Percentiles rank a stretch among this genome's conserved stretches.
Evolutionary conservation across 169 alveolate species (phyloP).

Genomic region (Babesia microti): DNA sequence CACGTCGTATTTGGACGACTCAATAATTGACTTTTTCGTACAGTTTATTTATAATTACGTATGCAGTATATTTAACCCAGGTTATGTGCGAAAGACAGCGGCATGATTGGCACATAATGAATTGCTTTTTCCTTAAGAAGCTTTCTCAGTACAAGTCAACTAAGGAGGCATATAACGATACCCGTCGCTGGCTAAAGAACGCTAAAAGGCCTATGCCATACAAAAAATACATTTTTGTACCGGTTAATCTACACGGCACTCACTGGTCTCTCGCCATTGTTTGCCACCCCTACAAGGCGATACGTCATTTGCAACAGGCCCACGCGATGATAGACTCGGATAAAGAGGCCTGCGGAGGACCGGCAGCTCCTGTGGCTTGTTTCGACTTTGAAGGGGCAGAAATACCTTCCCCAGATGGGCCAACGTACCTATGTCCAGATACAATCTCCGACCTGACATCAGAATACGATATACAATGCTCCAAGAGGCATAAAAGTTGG

Average conservation of each 20-base stretch:
- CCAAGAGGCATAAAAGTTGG: too few relatives aligned
- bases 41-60: constrained; percentile 30
- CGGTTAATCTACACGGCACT: constrained; percentile 30
- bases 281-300: constrained; percentile 37
- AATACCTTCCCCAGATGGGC: too few relatives aligned
- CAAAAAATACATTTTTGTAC: constrained; percentile 36
- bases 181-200: constrained; percentile 49
- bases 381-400: too few relatives aligned
- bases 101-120: constrained; percentile 33
- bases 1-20: constrained; percentile 41
- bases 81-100: constrained; percentile 9
- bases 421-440: too few relatives aligned
- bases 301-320: not conserved
- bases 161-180: constrained; percentile 38
- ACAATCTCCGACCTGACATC: too few relatives aligned
- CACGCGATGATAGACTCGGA: not conserved
- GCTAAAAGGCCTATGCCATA: constrained; percentile 29
- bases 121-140: constrained; percentile 40
- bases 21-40: constrained; percentile 43
- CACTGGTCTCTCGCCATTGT: constrained; percentile 50
- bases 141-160: constrained; percentile 39
- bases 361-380: not conserved
- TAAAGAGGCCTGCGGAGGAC: not conserved
- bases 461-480: too few relatives aligned
- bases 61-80: not conserved